Conservation (phyloP, 148 eudicot species). For the Rhododendron henanense region DNA sequence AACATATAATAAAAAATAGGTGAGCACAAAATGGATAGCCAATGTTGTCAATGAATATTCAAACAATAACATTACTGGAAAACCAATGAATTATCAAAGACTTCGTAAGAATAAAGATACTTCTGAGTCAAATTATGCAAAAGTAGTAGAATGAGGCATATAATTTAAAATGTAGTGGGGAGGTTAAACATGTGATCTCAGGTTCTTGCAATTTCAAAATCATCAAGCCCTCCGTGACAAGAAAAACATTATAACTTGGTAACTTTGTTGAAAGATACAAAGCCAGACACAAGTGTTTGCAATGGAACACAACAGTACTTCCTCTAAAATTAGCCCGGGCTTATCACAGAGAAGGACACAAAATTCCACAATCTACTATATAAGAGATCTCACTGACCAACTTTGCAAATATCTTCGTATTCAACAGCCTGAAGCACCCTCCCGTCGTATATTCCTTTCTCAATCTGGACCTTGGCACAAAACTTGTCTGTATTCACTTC, state of each 20-base stretch:
- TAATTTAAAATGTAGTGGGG: background rate
- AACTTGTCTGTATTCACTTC: conserved; percentile 57
- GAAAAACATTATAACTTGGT: background rate
- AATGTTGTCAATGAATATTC: background rate
- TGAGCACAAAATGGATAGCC: background rate
- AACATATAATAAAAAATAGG: background rate
- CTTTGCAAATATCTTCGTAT: conserved; percentile 82
- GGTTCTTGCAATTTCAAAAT: background rate
- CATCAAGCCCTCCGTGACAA: background rate
- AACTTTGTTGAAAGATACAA: background rate
- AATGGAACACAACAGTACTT: background rate
- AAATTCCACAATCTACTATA: background rate
- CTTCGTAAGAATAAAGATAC: background rate
- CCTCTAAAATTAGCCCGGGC: background rate
- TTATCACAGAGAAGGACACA: background rate
- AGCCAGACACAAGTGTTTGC: background rate
- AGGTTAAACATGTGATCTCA: background rate
- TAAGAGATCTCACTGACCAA: conserved; percentile 27
- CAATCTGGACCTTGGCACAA: conserved; percentile 82
- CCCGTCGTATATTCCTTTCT: conserved; percentile 90
- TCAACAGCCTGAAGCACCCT: conserved; percentile 75
- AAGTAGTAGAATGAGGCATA: background rate
- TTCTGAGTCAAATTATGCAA: background rate
- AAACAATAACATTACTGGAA: background rate
- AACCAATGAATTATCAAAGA: background rate